These are phyloP conservation scores for Erythrophleum fordii DNA, from an alignment of 306 rosid species.

Conservation along the genomic window DNA sequence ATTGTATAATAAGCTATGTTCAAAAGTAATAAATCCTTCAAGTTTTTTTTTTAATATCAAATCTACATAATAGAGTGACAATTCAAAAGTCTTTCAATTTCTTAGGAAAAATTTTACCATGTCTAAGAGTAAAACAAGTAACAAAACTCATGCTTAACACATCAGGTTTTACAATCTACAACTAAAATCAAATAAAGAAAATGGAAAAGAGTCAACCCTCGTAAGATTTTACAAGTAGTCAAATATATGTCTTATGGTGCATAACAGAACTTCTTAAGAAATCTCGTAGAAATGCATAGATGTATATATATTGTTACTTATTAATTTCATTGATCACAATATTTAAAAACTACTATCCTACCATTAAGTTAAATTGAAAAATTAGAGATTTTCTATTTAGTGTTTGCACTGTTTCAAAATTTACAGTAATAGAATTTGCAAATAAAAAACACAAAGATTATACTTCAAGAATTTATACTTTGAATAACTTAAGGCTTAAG, in stretches of 20 bases:
- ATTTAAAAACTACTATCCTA: neutral
- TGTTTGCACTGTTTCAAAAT: conserved; percentile 13
- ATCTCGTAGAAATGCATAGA: neutral
- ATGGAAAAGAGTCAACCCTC: neutral
- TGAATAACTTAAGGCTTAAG: neutral
- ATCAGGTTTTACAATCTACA: conserved; percentile 55
- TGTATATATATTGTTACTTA: neutral
- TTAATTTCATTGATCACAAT: neutral
- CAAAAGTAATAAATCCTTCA: no score
- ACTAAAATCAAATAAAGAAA: conserved; percentile 14
- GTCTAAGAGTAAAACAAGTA: no score
- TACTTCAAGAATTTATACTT: neutral
- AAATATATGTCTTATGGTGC: conserved; percentile 5
- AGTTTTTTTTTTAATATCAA: no score
- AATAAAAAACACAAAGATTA: neutral
- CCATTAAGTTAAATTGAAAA: neutral
- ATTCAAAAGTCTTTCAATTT: no score
- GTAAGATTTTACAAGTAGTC: conserved; percentile 11
- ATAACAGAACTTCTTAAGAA: conserved; percentile 12
- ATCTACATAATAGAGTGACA: no score
- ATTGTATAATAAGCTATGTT: no score
- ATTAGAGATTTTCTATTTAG: neutral
- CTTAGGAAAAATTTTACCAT: no score
- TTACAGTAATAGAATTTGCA: conserved; percentile 25
- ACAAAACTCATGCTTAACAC: no score